These are phyloP conservation scores for Lentinus brumalis DNA, from an alignment of 768 basidiomycete genomes.

Conservation along the genomic window DNA sequence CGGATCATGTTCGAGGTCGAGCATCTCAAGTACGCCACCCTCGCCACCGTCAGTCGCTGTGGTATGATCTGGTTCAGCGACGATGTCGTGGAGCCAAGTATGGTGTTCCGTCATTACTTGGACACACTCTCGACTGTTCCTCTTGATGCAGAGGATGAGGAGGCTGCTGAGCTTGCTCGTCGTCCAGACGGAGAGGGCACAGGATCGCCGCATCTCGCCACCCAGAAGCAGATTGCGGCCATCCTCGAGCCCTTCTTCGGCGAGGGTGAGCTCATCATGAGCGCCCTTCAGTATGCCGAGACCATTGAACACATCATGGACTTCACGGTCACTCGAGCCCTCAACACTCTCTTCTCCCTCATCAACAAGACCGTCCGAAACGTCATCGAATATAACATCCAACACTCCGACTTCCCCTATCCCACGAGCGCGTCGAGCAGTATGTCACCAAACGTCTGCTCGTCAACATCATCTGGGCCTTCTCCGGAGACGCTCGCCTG, in stretches of 20 bases:
- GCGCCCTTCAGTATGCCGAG: constrained; percentile 77
- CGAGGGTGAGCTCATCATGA: constrained; percentile 77
- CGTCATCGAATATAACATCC: constrained; percentile 90
- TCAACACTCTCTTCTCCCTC: constrained; percentile 95
- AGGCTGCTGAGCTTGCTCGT: constrained; percentile 59
- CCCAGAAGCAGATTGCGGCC: constrained; percentile 73
- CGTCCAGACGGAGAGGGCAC: constrained; percentile 53
- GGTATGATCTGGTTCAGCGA: constrained; percentile 99
- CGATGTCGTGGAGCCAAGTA: constrained; percentile 85
- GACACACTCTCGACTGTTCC: constrained; percentile 71
- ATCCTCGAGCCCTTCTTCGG: constrained; percentile 84
- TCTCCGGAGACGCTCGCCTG: constrained; percentile 94
- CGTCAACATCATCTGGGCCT: constrained; percentile 95
- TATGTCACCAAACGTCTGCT: constrained; percentile 90
- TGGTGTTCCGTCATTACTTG: constrained; percentile 92
- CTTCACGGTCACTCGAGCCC: constrained; percentile 87
- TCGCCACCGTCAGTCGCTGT: constrained; percentile 98
- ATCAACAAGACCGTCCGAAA: constrained; percentile 95
- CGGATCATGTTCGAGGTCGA: constrained; percentile 99
- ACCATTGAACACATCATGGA: constrained; percentile 99
- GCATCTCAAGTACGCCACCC: constrained; percentile 94
- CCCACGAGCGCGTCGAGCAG: constrained; percentile 82
- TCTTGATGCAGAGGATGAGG: constrained; percentile 90
- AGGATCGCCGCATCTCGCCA: constrained; percentile 63
- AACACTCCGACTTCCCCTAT: constrained; percentile 92